These are phyloP conservation scores for Geum urbanum DNA, from an alignment of 306 rosid species.

Conservation along the genomic window DNA sequence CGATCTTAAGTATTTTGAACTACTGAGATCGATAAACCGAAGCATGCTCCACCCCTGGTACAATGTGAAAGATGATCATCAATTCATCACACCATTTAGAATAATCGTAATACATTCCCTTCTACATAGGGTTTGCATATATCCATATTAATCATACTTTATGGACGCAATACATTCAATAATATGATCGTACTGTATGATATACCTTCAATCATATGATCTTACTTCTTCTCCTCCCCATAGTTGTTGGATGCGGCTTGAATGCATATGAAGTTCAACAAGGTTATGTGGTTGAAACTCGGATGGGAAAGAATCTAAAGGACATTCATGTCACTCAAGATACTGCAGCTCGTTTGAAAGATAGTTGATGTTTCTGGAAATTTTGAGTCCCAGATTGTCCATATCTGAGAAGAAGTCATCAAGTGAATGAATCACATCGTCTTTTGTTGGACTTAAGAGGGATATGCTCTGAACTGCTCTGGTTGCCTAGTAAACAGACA, in stretches of 20 bases:
- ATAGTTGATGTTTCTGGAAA: not conserved
- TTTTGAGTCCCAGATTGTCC: not conserved
- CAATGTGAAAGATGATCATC: not conserved
- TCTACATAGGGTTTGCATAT: no score
- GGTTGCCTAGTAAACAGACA: not conserved
- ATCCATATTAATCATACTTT: no score
- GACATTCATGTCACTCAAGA: not conserved
- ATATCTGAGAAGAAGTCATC: not conserved
- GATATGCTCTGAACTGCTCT: not conserved
- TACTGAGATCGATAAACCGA: not conserved
- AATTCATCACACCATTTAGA: not conserved
- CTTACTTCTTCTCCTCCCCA: constrained; percentile 14
- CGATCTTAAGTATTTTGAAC: not conserved
- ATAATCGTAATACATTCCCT: not conserved
- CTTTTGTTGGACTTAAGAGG: not conserved
- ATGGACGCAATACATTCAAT: no score
- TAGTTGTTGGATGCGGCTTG: not conserved
- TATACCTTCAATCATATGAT: not conserved
- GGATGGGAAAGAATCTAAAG: not conserved
- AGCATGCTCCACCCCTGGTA: not conserved
- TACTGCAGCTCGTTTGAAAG: not conserved
- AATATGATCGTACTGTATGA: not conserved
- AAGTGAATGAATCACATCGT: not conserved
- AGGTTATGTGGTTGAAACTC: not conserved
- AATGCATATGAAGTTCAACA: not conserved